These are phyloP conservation scores for Argentina anserina DNA, from an alignment of 306 rosid species.

Conservation along the genomic window DNA sequence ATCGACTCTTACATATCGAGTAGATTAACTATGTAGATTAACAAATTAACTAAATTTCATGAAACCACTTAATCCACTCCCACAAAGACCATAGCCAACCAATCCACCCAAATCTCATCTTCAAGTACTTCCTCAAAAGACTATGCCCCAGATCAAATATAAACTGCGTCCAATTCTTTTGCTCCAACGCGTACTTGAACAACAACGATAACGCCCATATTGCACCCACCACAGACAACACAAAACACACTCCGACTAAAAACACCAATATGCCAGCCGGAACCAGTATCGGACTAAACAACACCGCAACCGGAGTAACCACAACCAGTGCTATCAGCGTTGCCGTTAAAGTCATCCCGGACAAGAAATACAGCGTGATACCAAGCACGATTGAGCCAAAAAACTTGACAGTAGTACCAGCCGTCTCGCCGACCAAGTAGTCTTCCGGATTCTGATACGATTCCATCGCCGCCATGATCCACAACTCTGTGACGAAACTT, in stretches of 20 bases:
- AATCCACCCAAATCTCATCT: neutral
- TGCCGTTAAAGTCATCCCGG: constrained; percentile 44
- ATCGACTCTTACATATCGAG: no score
- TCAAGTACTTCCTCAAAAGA: neutral
- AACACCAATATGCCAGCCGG: constrained; percentile 37
- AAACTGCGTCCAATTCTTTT: neutral
- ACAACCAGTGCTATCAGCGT: constrained; percentile 46
- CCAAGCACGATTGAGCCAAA: constrained; percentile 43
- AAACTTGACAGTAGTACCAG: constrained; percentile 32
- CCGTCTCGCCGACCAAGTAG: neutral
- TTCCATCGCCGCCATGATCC: neutral
- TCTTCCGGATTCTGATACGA: neutral
- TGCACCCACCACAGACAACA: constrained; percentile 42
- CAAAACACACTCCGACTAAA: constrained; percentile 35
- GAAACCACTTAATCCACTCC: neutral
- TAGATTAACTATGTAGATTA: neutral
- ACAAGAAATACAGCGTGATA: constrained; percentile 37
- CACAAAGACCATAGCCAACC: neutral
- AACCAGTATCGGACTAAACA: constrained; percentile 55
- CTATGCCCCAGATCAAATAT: neutral
- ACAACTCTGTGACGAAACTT: neutral
- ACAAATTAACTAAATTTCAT: neutral
- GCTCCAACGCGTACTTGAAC: neutral
- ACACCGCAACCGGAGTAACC: constrained; percentile 54
- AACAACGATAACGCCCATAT: neutral